Evolutionary conservation across 371 early-diverging fungal genomes (phyloP).

Genomic region (Batrachochytrium dendrobatidis): DNA sequence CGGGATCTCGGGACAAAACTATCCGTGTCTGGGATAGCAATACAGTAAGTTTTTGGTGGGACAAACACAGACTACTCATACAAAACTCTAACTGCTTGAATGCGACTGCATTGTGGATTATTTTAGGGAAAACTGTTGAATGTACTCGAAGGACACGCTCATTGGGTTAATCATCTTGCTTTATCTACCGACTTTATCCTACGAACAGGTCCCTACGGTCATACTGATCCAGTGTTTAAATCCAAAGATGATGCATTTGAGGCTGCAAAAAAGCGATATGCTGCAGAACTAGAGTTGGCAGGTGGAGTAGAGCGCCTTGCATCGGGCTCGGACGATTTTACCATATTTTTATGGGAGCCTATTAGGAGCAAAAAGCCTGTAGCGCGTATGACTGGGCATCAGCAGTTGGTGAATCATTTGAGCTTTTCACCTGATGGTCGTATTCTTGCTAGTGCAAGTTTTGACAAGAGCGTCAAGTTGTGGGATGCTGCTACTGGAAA

Average conservation of each 20-base stretch:
- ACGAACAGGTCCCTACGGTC: conserved; percentile 86
- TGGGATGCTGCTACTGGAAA: conserved; percentile 94
- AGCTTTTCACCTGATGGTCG: conserved; percentile 91
- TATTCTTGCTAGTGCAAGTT: conserved; percentile 88
- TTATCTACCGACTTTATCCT: conserved; percentile 83
- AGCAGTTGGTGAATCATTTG: conserved; percentile 91
- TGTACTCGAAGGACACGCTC: conserved; percentile 85
- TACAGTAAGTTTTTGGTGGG: conserved; percentile 23
- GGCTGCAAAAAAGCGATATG: conserved; percentile 72
- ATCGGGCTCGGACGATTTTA: conserved; percentile 94
- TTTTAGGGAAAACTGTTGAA: conserved; percentile 72
- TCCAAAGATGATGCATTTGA: conserved; percentile 64
- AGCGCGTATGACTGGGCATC: conserved; percentile 91
- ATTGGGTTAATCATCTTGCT: conserved; percentile 91
- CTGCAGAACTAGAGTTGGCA: conserved; percentile 62
- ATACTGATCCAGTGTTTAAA: conserved; percentile 57
- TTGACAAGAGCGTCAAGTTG: conserved; percentile 96
- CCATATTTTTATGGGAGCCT: conserved; percentile 93
- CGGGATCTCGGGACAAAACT: conserved; percentile 85
- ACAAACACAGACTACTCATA: background rate
- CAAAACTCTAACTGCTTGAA: no score
- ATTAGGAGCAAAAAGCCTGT: conserved; percentile 74
- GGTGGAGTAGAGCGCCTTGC: conserved; percentile 78
- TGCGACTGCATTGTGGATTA: background rate
- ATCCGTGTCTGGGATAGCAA: conserved; percentile 88